These are phyloP conservation scores for Kondoa subrosea DNA, from an alignment of 768 basidiomycete species.

Conservation along the genomic window DNA sequence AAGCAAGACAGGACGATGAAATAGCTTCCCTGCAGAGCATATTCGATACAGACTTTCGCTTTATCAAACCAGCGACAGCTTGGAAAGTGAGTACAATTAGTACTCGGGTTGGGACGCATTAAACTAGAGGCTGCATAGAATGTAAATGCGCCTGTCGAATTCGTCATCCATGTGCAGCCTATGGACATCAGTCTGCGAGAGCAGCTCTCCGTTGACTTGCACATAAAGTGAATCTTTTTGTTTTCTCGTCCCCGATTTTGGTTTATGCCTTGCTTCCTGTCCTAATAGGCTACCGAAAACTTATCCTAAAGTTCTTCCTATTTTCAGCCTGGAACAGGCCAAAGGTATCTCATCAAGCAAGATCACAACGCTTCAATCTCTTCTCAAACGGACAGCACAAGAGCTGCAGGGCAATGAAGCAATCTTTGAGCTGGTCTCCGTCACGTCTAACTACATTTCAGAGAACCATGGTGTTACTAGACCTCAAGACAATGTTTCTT, in stretches of 20 bases:
- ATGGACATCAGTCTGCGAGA: neutral
- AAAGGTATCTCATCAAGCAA: neutral
- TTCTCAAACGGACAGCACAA: neutral
- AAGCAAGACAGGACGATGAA: neutral
- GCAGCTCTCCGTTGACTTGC: neutral
- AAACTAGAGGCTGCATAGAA: neutral
- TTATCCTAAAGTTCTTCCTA: constrained; percentile 3
- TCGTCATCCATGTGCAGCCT: neutral
- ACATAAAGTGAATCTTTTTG: neutral
- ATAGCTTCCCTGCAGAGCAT: neutral
- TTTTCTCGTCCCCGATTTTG: neutral
- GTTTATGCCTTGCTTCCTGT: neutral
- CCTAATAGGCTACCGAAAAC: neutral
- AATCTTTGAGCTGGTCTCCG: constrained; percentile 1
- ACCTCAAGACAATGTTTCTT: neutral
- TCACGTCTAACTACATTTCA: neutral
- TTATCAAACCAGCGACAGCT: neutral
- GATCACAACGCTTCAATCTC: neutral
- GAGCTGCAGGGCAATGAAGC: neutral
- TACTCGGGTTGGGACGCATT: neutral
- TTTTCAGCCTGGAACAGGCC: neutral
- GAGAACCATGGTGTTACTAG: neutral
- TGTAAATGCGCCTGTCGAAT: neutral
- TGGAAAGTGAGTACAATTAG: neutral
- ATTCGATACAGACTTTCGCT: neutral